These are phyloP conservation scores for Elsinoe australis DNA, from an alignment of 2,329 filamentous ascomycete genomes.

Conservation along the genomic window DNA sequence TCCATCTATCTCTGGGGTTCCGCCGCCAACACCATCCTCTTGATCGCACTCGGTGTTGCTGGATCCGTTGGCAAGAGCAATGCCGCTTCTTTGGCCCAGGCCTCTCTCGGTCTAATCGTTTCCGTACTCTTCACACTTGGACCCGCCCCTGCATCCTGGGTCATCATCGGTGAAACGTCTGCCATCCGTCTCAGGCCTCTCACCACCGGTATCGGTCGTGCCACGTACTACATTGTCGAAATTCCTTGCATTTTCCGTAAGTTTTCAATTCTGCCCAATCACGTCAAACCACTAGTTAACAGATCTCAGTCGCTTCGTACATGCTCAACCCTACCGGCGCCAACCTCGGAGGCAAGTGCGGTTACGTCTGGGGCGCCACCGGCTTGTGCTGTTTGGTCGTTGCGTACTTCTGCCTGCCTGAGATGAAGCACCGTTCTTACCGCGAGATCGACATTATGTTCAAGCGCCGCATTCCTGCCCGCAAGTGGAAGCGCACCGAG, in stretches of 20 bases:
- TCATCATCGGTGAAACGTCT: slow-evolving; percentile 61
- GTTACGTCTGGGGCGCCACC: slow-evolving; percentile 43
- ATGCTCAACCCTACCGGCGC: slow-evolving; percentile 50
- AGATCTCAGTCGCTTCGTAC: slow-evolving; percentile 34
- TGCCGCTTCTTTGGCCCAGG: slow-evolving; percentile 47
- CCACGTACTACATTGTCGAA: slow-evolving; percentile 55
- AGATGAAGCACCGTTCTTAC: slow-evolving; percentile 41
- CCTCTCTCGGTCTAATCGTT: slow-evolving; percentile 56
- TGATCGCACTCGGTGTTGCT: slow-evolving; percentile 53
- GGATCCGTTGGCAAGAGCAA: slow-evolving; percentile 41
- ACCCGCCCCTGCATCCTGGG: slow-evolving; percentile 57
- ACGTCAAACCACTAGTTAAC: not conserved
- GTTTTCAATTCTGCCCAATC: not conserved
- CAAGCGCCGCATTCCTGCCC: slow-evolving; percentile 35
- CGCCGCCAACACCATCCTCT: slow-evolving; percentile 45
- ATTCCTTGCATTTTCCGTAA: slow-evolving; percentile 59
- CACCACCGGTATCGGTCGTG: slow-evolving; percentile 59
- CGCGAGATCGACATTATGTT: slow-evolving; percentile 42
- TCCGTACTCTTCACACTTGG: slow-evolving; percentile 58
- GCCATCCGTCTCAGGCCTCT: slow-evolving; percentile 56
- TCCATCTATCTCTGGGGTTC: slow-evolving; percentile 58
- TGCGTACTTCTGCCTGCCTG: slow-evolving; percentile 40
- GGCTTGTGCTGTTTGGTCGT: slow-evolving; percentile 35
- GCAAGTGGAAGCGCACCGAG: slow-evolving; percentile 40
- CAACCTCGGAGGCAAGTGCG: slow-evolving; percentile 36